These are phyloP conservation scores for Immersiella caudata DNA, from an alignment of 495 filamentous ascomycete species.

Conservation along the genomic window DNA sequence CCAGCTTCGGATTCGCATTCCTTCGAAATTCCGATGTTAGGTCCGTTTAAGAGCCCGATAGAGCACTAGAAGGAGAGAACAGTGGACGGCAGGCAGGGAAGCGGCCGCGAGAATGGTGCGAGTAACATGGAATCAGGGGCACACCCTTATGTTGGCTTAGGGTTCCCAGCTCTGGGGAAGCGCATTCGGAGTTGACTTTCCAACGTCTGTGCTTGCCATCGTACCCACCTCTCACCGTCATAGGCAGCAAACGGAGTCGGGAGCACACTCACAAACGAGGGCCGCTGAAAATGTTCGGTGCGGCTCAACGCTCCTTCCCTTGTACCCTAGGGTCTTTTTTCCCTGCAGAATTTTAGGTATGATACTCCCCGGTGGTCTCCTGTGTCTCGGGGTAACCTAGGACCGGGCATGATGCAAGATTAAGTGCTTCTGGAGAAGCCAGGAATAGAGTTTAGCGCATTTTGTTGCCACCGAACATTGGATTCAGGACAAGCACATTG, in stretches of 20 bases:
- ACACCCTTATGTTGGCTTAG: not conserved
- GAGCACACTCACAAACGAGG: not conserved
- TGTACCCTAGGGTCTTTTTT: not conserved
- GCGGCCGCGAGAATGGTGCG: not conserved
- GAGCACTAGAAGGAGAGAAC: slow-evolving; percentile 2
- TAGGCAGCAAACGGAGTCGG: not conserved
- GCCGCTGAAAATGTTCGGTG: not conserved
- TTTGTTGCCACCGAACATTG: not conserved
- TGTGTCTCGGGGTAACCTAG: too few relatives aligned
- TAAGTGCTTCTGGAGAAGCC: not conserved
- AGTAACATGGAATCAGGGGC: not conserved
- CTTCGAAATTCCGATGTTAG: not conserved
- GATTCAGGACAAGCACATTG: not conserved
- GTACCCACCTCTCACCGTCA: slow-evolving; percentile 1
- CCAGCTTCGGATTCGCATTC: not conserved
- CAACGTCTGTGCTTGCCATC: not conserved
- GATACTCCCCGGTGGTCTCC: not conserved
- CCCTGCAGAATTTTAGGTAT: too few relatives aligned
- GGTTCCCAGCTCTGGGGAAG: slow-evolving; percentile 17
- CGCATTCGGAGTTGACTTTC: slow-evolving; percentile 13
- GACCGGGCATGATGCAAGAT: not conserved
- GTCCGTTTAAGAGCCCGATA: not conserved
- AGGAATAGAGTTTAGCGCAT: not conserved
- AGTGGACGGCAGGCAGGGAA: not conserved
- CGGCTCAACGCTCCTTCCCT: not conserved